These are phyloP conservation scores for Venturia pyrina DNA, from an alignment of 2,329 filamentous ascomycete genomes.

Conservation along the genomic window DNA sequence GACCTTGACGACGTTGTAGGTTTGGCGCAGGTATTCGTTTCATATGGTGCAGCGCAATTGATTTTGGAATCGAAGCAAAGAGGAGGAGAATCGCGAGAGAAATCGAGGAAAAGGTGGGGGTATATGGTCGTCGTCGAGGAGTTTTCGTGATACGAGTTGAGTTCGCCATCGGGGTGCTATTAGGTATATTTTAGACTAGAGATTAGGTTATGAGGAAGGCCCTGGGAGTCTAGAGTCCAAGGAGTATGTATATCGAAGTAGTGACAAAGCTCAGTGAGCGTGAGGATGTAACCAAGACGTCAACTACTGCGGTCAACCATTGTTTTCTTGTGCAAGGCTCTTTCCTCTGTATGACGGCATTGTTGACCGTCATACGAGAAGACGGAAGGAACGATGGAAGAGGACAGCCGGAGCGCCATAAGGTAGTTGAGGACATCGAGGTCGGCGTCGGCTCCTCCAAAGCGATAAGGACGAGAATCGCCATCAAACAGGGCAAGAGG, in stretches of 20 bases:
- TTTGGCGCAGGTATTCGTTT: constrained; percentile 15
- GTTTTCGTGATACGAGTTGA: not conserved
- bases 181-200: constrained; percentile 7
- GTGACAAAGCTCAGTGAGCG: not conserved
- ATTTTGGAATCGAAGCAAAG: not conserved
- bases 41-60: constrained; percentile 11
- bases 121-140: not conserved
- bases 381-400: not conserved
- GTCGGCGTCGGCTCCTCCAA: too few relatives aligned
- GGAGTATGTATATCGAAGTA: not conserved
- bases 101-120: not conserved
- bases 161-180: not conserved
- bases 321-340: not conserved
- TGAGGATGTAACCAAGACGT: not conserved
- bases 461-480: not conserved
- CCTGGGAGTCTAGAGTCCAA: not conserved
- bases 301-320: not conserved
- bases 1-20: constrained; percentile 12
- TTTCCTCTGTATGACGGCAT: not conserved
- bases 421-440: not conserved
- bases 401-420: not conserved
- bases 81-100: not conserved
- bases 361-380: not conserved
- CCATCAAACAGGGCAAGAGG: not conserved
- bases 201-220: not conserved